phyloP scores from a whole-genome alignment of 164 flowering plant genomes.

The Stephania japonica region DNA sequence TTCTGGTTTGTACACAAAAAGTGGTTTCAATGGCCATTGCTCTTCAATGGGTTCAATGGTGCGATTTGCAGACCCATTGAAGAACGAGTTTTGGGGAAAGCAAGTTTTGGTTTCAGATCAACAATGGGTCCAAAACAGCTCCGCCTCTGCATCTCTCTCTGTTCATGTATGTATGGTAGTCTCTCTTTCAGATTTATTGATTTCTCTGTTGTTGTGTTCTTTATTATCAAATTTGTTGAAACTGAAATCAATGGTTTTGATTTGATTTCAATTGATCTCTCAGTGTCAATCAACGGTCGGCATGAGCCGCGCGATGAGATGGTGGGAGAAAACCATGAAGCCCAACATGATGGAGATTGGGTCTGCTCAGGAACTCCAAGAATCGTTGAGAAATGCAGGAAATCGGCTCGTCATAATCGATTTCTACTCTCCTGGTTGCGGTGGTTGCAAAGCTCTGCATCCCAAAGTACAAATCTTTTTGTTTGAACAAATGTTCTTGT shows the following conservation, averaged over 20 bases:
- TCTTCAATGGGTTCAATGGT: constrained; percentile 16
- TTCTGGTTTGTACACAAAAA: constrained; percentile 14
- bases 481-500: too few species aligned
- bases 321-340: constrained; percentile 78
- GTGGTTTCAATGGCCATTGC: constrained; percentile 15
- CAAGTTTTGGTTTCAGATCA: constrained; percentile 32
- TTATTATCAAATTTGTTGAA: not conserved
- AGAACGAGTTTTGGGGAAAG: constrained; percentile 27
- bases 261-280: not conserved
- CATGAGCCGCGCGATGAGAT: constrained; percentile 46
- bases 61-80: constrained; percentile 19
- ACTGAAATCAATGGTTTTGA: too few species aligned
- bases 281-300: constrained; percentile 34
- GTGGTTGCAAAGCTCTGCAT: constrained; percentile 90
- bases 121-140: constrained; percentile 1
- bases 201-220: not conserved
- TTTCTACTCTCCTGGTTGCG: constrained; percentile 92
- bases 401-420: constrained; percentile 70
- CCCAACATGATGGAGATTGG: constrained; percentile 79
- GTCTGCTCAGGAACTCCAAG: constrained; percentile 62
- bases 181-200: not conserved
- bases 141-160: constrained; percentile 19
- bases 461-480: constrained; percentile 55
- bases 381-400: constrained; percentile 49
- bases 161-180: constrained; percentile 26